These are phyloP conservation scores for Comarum palustre DNA, from an alignment of 306 rosid species.

Conservation along the genomic window DNA sequence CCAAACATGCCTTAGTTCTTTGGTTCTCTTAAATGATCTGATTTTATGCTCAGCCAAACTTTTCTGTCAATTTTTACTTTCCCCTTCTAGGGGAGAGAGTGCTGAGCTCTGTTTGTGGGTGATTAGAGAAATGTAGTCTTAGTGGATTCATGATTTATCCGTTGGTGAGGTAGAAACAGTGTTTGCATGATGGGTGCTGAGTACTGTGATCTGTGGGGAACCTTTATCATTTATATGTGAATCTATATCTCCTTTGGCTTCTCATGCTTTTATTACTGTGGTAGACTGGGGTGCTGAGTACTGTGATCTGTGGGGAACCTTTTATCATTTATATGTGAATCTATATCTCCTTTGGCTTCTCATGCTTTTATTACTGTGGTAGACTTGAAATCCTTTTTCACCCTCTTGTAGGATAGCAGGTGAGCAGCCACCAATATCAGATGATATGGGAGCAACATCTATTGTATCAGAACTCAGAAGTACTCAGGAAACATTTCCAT, in stretches of 20 bases:
- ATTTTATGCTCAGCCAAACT: slow-evolving; percentile 19
- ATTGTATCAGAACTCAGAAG: slow-evolving; percentile 42
- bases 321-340: slow-evolving; percentile 5
- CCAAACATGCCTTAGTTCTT: no score
- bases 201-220: slow-evolving; percentile 19
- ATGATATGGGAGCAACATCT: slow-evolving; percentile 46
- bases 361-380: slow-evolving; percentile 7
- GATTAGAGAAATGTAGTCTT: slow-evolving; percentile 12
- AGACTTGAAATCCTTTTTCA: slow-evolving; percentile 23
- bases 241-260: slow-evolving; percentile 11
- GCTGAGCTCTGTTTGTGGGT: neutral
- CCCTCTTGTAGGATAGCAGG: slow-evolving; percentile 51
- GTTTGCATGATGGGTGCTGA: slow-evolving; percentile 12
- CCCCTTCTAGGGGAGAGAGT: neutral
- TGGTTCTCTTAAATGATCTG: slow-evolving; percentile 12
- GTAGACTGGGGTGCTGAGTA: slow-evolving; percentile 22
- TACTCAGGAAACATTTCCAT: slow-evolving; percentile 28
- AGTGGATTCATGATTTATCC: slow-evolving; percentile 6
- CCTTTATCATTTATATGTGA: slow-evolving; percentile 2
- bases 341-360: slow-evolving; percentile 10
- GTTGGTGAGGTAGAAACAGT: slow-evolving; percentile 5
- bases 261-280: slow-evolving; percentile 10
- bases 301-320: slow-evolving; percentile 18
- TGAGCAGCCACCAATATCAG: slow-evolving; percentile 40
- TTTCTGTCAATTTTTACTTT: neutral